Conservation (phyloP, 139 green algal genomes). For the Chlorella ohadii region DNA sequence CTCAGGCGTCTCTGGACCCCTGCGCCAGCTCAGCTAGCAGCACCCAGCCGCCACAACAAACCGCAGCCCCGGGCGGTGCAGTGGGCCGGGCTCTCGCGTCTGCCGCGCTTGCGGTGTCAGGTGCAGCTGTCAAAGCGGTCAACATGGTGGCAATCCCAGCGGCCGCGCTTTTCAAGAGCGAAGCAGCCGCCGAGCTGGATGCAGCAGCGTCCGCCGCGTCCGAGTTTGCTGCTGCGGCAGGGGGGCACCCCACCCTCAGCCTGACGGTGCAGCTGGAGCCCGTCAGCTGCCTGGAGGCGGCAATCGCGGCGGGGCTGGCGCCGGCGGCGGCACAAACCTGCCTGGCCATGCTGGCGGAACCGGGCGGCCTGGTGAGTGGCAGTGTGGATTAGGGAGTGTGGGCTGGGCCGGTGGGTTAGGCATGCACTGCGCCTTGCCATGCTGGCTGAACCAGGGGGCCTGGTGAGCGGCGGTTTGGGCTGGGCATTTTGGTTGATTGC, state of each 20-base stretch:
- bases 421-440: conserved; percentile 33
- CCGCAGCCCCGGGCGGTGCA: too few species aligned
- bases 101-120: too few species aligned
- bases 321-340: conserved; percentile 45
- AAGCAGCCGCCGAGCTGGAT: neutral
- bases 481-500: too few species aligned
- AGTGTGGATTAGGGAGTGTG: too few species aligned
- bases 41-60: too few species aligned
- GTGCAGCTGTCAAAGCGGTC: too few species aligned
- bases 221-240: neutral
- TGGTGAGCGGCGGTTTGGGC: neutral
- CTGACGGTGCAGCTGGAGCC: conserved; percentile 17
- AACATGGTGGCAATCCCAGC: too few species aligned
- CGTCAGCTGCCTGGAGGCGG: conserved; percentile 11
- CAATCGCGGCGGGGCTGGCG: neutral
- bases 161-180: neutral
- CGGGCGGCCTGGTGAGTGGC: conserved; percentile 45
- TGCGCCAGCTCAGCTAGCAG: too few species aligned
- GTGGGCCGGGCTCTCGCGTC: too few species aligned
- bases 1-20: too few species aligned
- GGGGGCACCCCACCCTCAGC: neutral
- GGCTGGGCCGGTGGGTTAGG: too few species aligned
- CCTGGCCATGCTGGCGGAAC: conserved; percentile 55
- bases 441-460: conserved; percentile 56
- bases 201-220: too few species aligned